phyloP scores from a whole-genome alignment of 2,329 filamentous ascomycete species.

The Berkeleyomyces rouxiae region DNA sequence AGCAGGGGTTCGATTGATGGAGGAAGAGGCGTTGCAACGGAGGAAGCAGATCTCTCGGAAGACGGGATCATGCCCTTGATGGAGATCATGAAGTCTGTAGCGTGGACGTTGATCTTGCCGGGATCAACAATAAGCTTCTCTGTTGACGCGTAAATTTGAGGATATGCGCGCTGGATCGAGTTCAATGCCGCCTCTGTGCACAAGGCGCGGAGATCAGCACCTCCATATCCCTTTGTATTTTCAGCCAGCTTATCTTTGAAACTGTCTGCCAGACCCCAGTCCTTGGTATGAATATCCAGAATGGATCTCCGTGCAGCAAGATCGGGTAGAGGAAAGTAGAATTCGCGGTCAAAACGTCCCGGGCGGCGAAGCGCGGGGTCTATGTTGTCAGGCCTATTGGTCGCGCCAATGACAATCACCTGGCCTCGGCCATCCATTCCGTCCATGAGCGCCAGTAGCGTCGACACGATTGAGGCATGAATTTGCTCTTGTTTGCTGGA shows the following conservation, averaged over 20 bases:
- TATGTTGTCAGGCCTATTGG: slow-evolving; percentile 89
- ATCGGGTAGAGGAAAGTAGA: slow-evolving; percentile 90
- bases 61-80: slow-evolving; percentile 94
- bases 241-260: slow-evolving; percentile 78
- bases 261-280: slow-evolving; percentile 64
- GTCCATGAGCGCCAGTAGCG: slow-evolving; percentile 86
- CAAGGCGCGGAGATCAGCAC: slow-evolving; percentile 81
- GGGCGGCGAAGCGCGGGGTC: slow-evolving; percentile 89
- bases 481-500: slow-evolving; percentile 99
- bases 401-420: slow-evolving; percentile 97
- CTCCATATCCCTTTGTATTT: slow-evolving; percentile 88
- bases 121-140: slow-evolving; percentile 83
- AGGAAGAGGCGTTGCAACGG: slow-evolving; percentile 66
- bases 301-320: slow-evolving; percentile 67
- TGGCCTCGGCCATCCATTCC: slow-evolving; percentile 97
- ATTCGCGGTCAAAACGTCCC: slow-evolving; percentile 90
- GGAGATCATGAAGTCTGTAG: slow-evolving; percentile 93
- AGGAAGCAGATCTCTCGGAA: slow-evolving; percentile 75
- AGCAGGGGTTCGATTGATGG: slow-evolving; percentile 69
- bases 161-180: slow-evolving; percentile 85
- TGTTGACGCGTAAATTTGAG: slow-evolving; percentile 83
- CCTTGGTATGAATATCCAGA: slow-evolving; percentile 85
- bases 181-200: slow-evolving; percentile 95
- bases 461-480: slow-evolving; percentile 92
- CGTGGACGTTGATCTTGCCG: slow-evolving; percentile 65